Percentiles rank a stretch among this genome's conserved stretches.
These are phyloP conservation scores for Pelargonium citronellum DNA, from an alignment of 441 rosid species.

Conservation along the genomic window DNA sequence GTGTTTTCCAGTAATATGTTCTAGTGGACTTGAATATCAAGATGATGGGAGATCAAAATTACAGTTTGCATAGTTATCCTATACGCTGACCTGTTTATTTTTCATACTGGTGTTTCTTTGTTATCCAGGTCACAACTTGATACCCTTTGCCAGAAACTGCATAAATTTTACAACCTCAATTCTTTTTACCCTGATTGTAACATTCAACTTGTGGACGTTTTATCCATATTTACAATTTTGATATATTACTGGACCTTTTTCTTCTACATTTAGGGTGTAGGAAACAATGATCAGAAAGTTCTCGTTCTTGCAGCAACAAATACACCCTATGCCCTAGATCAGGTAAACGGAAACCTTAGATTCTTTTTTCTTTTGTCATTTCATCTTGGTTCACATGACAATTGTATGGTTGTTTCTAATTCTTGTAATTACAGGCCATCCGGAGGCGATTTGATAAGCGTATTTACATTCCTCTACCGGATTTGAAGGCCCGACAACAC, in stretches of 20 bases:
- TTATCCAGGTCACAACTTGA: neutral
- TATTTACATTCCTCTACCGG: slow-evolving; percentile 98
- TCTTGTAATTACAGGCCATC: slow-evolving; percentile 67
- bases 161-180: too few species aligned
- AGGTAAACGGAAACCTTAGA: slow-evolving; percentile 36
- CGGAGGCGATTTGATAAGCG: slow-evolving; percentile 99
- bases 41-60: neutral
- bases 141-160: too few species aligned
- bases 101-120: neutral
- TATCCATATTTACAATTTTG: slow-evolving; percentile 1
- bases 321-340: slow-evolving; percentile 96
- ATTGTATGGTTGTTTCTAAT: slow-evolving; percentile 26
- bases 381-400: slow-evolving; percentile 15
- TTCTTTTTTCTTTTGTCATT: slow-evolving; percentile 19
- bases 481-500: slow-evolving; percentile 86
- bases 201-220: neutral
- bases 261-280: slow-evolving; percentile 68
- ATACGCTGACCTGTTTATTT: too few species aligned
- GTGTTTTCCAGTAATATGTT: neutral
- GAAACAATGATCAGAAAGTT: slow-evolving; percentile 87
- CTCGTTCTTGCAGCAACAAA: slow-evolving; percentile 98
- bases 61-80: neutral
- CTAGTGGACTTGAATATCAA: neutral
- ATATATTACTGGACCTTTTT: slow-evolving; percentile 5
- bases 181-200: neutral